Percentiles rank a stretch among this genome's conserved stretches.
Evolutionary conservation across 805 yeast species (phyloP).

Genomic region (Zygoascus ofunaensis): DNA sequence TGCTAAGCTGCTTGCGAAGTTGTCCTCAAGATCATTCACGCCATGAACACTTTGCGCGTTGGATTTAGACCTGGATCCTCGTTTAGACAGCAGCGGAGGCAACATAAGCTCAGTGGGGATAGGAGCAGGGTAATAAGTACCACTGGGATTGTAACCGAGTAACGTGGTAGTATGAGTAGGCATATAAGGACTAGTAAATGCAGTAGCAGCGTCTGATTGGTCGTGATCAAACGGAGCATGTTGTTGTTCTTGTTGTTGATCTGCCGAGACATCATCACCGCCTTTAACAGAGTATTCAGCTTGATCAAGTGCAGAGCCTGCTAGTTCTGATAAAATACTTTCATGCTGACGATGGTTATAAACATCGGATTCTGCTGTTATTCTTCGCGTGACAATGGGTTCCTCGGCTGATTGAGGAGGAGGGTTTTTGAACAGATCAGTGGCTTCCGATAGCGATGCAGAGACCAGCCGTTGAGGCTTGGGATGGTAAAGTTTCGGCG

Average conservation of each 20-base stretch:
- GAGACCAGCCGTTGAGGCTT: constrained; percentile 17
- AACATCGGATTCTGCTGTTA: too few relatives aligned
- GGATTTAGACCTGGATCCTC: constrained; percentile 3
- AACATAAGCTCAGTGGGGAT: constrained; percentile 27
- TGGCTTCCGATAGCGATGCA: constrained; percentile 4
- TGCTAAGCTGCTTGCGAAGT: background rate
- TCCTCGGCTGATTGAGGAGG: background rate
- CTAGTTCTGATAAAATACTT: too few relatives aligned
- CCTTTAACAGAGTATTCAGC: too few relatives aligned
- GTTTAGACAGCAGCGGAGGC: constrained; percentile 27
- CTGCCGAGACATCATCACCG: too few relatives aligned
- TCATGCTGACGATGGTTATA: too few relatives aligned
- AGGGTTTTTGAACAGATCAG: background rate
- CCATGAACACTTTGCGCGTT: background rate
- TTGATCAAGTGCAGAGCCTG: too few relatives aligned
- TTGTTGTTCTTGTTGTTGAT: too few relatives aligned
- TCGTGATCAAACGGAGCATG: background rate
- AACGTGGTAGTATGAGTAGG: too few relatives aligned
- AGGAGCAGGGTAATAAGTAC: constrained; percentile 29
- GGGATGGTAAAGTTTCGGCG: constrained; percentile 16
- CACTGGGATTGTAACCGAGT: too few relatives aligned
- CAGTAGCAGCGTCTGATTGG: background rate
- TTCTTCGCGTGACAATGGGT: background rate
- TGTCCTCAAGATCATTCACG: too few relatives aligned
- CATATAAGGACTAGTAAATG: background rate